These are phyloP conservation scores for Pyricularia sp. DNA, from an alignment of 2,329 filamentous ascomycete species.

Conservation along the genomic window DNA sequence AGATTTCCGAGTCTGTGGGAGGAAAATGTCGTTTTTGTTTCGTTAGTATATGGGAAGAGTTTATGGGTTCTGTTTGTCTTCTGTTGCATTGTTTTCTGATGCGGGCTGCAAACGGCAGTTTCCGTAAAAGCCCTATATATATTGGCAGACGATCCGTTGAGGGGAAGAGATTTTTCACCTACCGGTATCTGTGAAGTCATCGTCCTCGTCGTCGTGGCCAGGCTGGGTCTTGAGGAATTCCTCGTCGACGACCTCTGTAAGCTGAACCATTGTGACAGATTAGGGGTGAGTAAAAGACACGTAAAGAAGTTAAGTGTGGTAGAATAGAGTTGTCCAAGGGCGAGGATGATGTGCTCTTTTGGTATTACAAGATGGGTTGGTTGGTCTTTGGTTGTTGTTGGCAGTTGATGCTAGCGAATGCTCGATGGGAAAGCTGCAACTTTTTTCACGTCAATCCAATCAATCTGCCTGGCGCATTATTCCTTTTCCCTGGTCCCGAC, in stretches of 20 bases:
- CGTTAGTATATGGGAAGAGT: not conserved
- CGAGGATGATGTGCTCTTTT: not conserved
- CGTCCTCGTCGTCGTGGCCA: constrained; percentile 67
- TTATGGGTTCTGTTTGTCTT: not conserved
- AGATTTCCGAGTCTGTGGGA: constrained; percentile 63
- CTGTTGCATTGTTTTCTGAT: not conserved
- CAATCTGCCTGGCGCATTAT: not conserved
- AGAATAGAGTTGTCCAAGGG: not conserved
- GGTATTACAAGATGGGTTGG: not conserved
- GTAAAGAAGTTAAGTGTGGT: not conserved
- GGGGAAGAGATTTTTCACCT: constrained; percentile 14
- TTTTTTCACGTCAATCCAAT: constrained; percentile 3
- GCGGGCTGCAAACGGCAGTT: not conserved
- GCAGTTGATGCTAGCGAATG: not conserved
- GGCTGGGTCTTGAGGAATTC: constrained; percentile 67
- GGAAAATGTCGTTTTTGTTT: too few relatives aligned
- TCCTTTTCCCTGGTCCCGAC: not conserved
- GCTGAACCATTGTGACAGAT: constrained; percentile 64
- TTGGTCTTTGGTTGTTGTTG: not conserved
- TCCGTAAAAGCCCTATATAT: not conserved
- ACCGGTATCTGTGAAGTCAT: constrained; percentile 93
- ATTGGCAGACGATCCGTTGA: constrained; percentile 12
- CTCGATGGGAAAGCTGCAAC: not conserved
- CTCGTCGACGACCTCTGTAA: constrained; percentile 94
- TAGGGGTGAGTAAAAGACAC: not conserved